Conservation (phyloP, 2,329 filamentous ascomycete genomes). For the Verruconis gallopava region DNA sequence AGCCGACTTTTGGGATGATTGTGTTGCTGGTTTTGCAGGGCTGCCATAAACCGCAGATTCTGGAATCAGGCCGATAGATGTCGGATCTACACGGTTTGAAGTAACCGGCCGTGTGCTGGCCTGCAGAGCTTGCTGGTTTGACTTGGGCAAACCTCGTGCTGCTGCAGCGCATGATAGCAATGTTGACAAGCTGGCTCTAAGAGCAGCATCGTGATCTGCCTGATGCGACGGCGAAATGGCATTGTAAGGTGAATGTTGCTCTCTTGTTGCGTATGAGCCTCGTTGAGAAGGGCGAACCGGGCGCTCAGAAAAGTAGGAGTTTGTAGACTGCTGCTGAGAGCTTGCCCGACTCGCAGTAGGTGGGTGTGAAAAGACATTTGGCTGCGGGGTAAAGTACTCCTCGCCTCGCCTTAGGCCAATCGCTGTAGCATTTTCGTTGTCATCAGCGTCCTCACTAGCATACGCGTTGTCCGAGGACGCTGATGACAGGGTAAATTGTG, state of each 20-base stretch:
- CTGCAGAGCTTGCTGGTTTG: constrained; percentile 18
- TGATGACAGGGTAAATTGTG: constrained; percentile 7
- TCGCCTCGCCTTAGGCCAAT: constrained; percentile 48
- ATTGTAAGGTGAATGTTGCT: constrained; percentile 46
- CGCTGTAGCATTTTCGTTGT: constrained; percentile 72
- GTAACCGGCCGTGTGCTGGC: constrained; percentile 24
- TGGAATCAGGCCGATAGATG: constrained; percentile 44
- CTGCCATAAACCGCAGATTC: constrained; percentile 43
- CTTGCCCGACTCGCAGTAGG: constrained; percentile 41
- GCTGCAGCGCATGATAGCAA: constrained; percentile 90
- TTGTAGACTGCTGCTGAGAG: constrained; percentile 35
- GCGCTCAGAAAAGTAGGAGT: constrained; percentile 27
- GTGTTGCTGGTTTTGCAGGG: constrained; percentile 16
- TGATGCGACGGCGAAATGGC: constrained; percentile 64
- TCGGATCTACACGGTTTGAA: constrained; percentile 33
- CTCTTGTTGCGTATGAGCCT: constrained; percentile 20
- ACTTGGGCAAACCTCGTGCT: constrained; percentile 66
- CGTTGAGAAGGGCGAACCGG: constrained; percentile 18
- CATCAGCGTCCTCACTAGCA: constrained; percentile 28
- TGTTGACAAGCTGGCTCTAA: constrained; percentile 87
- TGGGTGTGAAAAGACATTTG: constrained; percentile 84
- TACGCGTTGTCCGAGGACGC: constrained; percentile 8
- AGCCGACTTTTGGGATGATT: constrained; percentile 12
- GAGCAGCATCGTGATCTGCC: constrained; percentile 81
- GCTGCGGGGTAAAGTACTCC: constrained; percentile 63